Conservation (phyloP, 2,329 filamentous ascomycete genomes). For the Aspergillus sp. region DNA sequence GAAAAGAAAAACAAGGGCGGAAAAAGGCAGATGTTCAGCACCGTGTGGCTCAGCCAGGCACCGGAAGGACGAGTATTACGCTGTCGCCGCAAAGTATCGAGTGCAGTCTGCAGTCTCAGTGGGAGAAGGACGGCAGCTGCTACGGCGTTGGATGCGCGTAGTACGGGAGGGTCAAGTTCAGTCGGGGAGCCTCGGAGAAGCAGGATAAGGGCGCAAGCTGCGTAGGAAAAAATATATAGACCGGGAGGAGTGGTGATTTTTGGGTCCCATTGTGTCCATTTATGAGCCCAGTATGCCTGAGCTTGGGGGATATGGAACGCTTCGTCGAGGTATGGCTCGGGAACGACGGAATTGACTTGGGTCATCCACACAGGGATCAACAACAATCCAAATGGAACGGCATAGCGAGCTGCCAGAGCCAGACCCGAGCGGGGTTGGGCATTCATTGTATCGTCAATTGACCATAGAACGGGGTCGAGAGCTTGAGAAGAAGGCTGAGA, state of each 20-base stretch:
- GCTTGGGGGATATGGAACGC: slow-evolving; percentile 78
- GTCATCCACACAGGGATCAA: slow-evolving; percentile 42
- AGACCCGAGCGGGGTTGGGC: slow-evolving; percentile 30
- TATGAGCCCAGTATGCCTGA: slow-evolving; percentile 76
- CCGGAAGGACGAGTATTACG: slow-evolving; percentile 29
- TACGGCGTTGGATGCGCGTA: slow-evolving; percentile 40
- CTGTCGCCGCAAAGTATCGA: slow-evolving; percentile 48
- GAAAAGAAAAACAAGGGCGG: slow-evolving; percentile 96
- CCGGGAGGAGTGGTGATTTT: slow-evolving; percentile 97
- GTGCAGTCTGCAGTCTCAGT: slow-evolving; percentile 53
- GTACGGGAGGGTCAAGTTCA: slow-evolving; percentile 32
- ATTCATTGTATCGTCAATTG: slow-evolving; percentile 29
- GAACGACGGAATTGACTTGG: slow-evolving; percentile 50
- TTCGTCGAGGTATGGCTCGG: slow-evolving; percentile 59
- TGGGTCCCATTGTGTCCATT: slow-evolving; percentile 81
- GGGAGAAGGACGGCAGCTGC: slow-evolving; percentile 41
- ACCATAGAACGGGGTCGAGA: not conserved
- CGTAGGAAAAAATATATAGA: slow-evolving; percentile 62
- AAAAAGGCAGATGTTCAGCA: slow-evolving; percentile 79
- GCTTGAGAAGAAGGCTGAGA: not conserved
- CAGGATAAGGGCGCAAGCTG: slow-evolving; percentile 26
- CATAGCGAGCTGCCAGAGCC: slow-evolving; percentile 37
- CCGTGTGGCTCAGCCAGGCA: slow-evolving; percentile 45
- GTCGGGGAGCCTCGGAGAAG: slow-evolving; percentile 29
- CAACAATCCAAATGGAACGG: slow-evolving; percentile 35